Conservation (phyloP, 345 rosid species). For the Carallia brachiata region DNA sequence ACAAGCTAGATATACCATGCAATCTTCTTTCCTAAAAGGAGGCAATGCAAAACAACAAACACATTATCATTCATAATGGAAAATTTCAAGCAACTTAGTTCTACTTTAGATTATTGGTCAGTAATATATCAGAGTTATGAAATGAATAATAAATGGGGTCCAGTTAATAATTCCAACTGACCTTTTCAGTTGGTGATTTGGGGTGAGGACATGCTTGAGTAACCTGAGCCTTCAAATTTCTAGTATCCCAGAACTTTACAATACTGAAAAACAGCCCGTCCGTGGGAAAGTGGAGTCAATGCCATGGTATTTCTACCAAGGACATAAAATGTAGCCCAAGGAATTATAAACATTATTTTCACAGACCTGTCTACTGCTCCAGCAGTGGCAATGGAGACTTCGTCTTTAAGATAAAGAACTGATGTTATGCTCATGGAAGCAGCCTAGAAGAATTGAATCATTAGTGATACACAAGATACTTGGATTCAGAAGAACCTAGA, state of each 20-base stretch:
- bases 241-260: slow-evolving; percentile 84
- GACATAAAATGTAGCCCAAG: neutral
- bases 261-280: slow-evolving; percentile 38
- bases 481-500: slow-evolving; percentile 5
- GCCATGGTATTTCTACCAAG: neutral
- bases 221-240: slow-evolving; percentile 64
- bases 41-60: neutral
- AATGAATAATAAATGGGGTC: neutral
- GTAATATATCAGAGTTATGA: neutral
- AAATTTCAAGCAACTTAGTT: neutral
- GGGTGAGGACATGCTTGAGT: slow-evolving; percentile 61
- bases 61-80: neutral
- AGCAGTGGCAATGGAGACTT: slow-evolving; percentile 74
- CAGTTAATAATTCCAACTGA: slow-evolving; percentile 20
- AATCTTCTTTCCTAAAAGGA: slow-evolving; percentile 57
- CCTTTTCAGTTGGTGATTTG: slow-evolving; percentile 53
- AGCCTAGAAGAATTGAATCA: slow-evolving; percentile 42
- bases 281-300: slow-evolving; percentile 9
- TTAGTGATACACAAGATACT: slow-evolving; percentile 15
- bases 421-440: slow-evolving; percentile 89
- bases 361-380: slow-evolving; percentile 83
- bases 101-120: neutral
- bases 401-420: slow-evolving; percentile 84
- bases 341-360: slow-evolving; percentile 6
- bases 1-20: slow-evolving; percentile 82